These are phyloP conservation scores for Fusarium guadeloupense DNA, from an alignment of 2,329 filamentous ascomycete species.

Conservation along the genomic window DNA sequence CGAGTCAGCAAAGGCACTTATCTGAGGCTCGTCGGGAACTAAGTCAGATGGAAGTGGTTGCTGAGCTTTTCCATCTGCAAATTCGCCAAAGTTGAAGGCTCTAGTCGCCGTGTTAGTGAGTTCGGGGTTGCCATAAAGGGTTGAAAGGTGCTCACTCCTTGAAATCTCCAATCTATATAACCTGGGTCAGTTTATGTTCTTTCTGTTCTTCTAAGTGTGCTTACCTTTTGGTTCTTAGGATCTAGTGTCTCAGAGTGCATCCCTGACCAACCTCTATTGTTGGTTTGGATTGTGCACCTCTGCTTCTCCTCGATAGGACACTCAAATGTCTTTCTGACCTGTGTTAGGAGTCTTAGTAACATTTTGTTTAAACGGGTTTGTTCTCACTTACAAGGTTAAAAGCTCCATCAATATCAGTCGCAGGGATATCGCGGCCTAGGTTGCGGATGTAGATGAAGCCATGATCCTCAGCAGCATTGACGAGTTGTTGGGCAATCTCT, in stretches of 20 bases:
- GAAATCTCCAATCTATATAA: constrained; percentile 75
- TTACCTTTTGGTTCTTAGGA: constrained; percentile 79
- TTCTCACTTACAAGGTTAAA: constrained; percentile 73
- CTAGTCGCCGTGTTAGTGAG: constrained; percentile 54
- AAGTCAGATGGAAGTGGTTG: constrained; percentile 80
- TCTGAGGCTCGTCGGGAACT: constrained; percentile 63
- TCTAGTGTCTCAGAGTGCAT: constrained; percentile 92
- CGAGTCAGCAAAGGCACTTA: constrained; percentile 72
- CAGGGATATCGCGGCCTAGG: constrained; percentile 72
- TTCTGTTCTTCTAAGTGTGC: constrained; percentile 32
- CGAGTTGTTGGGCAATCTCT: constrained; percentile 72
- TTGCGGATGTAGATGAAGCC: constrained; percentile 93
- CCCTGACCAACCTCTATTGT: constrained; percentile 89
- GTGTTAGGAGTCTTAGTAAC: background rate
- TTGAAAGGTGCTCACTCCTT: constrained; percentile 72
- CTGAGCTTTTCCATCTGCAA: constrained; percentile 71
- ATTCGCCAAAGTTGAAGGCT: constrained; percentile 92
- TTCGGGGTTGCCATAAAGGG: background rate
- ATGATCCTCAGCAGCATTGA: constrained; percentile 81
- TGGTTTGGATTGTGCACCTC: constrained; percentile 75
- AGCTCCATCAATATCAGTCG: constrained; percentile 71
- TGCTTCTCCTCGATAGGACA: constrained; percentile 77
- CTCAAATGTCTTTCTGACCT: constrained; percentile 76
- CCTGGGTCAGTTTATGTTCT: background rate
- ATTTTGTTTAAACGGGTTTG: background rate